Evolutionary conservation across 441 rosid genomes (phyloP).

Genomic region (Euphorbia schlechtendalii): DNA sequence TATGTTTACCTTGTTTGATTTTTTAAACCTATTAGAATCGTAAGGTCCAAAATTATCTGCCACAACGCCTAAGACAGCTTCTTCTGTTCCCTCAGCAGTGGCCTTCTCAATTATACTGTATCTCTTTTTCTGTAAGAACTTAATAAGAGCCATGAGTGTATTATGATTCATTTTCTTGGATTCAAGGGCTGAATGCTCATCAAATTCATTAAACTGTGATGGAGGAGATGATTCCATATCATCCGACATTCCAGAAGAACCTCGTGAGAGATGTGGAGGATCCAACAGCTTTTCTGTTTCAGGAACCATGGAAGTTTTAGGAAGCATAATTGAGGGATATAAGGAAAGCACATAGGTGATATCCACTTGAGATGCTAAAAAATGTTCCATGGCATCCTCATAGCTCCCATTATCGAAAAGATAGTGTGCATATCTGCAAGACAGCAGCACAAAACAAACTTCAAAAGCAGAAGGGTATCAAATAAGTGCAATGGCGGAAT

Average conservation of each 20-base stretch:
- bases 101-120: slow-evolving; percentile 76
- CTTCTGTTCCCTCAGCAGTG: slow-evolving; percentile 90
- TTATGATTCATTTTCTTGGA: slow-evolving; percentile 94
- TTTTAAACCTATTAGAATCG: slow-evolving; percentile 63
- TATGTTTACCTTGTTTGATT: slow-evolving; percentile 57
- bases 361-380: slow-evolving; percentile 95
- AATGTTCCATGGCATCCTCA: slow-evolving; percentile 98
- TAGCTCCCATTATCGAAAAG: slow-evolving; percentile 91
- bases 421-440: slow-evolving; percentile 85
- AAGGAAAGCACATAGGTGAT: slow-evolving; percentile 88
- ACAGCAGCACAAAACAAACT: too few relatives aligned
- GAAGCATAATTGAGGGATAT: slow-evolving; percentile 82
- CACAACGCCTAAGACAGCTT: slow-evolving; percentile 85
- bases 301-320: slow-evolving; percentile 63
- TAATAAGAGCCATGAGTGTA: slow-evolving; percentile 95
- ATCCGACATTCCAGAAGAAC: slow-evolving; percentile 80
- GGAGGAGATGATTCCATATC: slow-evolving; percentile 68
- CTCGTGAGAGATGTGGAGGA: slow-evolving; percentile 65
- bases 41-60: slow-evolving; percentile 57
- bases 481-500: too few relatives aligned
- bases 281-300: slow-evolving; percentile 67
- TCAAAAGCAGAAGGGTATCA: too few relatives aligned
- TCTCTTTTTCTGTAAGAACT: slow-evolving; percentile 89
- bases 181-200: slow-evolving; percentile 69
- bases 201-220: slow-evolving; percentile 41